Conservation (phyloP, 805 yeast genomes). For the Ogataea wickerhamii region DNA sequence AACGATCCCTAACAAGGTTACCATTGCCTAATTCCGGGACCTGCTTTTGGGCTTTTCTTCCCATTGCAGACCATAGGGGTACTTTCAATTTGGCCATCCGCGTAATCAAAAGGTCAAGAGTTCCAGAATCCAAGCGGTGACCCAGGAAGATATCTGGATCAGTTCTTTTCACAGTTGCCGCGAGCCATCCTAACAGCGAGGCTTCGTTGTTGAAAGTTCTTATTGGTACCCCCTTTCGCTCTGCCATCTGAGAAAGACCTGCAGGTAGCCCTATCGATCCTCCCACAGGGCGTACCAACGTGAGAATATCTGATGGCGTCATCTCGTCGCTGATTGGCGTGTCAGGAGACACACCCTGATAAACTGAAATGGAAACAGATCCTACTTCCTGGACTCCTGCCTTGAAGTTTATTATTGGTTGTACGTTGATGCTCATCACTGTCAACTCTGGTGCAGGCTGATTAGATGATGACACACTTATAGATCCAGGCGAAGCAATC, state of each 20-base stretch:
- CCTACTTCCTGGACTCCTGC: slow-evolving; percentile 83
- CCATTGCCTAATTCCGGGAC: slow-evolving; percentile 76
- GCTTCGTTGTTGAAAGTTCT: slow-evolving; percentile 70
- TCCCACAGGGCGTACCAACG: slow-evolving; percentile 79
- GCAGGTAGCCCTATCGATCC: slow-evolving; percentile 63
- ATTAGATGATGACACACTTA: slow-evolving; percentile 44
- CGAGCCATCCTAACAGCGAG: slow-evolving; percentile 66
- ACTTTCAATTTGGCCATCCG: slow-evolving; percentile 73
- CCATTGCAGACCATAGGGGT: slow-evolving; percentile 76
- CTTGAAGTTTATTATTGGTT: slow-evolving; percentile 72
- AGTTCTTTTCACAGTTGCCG: slow-evolving; percentile 62
- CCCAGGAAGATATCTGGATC: slow-evolving; percentile 94
- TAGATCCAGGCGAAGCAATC: slow-evolving; percentile 44
- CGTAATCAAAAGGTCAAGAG: slow-evolving; percentile 75
- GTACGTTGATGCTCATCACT: slow-evolving; percentile 70
- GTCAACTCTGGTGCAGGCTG: slow-evolving; percentile 65
- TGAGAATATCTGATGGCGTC: slow-evolving; percentile 58
- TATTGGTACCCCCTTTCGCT: slow-evolving; percentile 47
- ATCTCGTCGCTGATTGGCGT: slow-evolving; percentile 61
- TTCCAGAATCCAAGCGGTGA: slow-evolving; percentile 75
- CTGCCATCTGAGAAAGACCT: slow-evolving; percentile 63
- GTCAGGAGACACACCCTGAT: slow-evolving; percentile 67
- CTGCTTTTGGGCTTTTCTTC: slow-evolving; percentile 70
- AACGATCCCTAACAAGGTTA: slow-evolving; percentile 44
- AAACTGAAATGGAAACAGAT: slow-evolving; percentile 74